These are phyloP conservation scores for Ophiosphaerella korrae DNA, from an alignment of 2,329 filamentous ascomycete species.

Conservation along the genomic window DNA sequence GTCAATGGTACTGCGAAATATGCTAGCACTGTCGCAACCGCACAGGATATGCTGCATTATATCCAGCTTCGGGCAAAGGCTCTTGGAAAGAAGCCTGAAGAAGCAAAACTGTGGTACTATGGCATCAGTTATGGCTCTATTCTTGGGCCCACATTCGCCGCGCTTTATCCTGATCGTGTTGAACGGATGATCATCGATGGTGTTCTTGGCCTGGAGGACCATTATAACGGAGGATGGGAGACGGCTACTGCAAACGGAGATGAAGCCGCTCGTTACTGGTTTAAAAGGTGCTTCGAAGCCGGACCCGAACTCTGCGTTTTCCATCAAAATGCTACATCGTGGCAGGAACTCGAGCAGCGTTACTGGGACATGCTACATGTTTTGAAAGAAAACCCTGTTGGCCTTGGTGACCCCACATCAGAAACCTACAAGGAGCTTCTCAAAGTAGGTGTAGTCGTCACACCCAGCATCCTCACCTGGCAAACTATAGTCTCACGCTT, in stretches of 20 bases:
- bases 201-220: slow-evolving; percentile 51
- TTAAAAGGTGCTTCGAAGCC: slow-evolving; percentile 59
- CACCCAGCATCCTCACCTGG: slow-evolving; percentile 16
- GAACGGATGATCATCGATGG: slow-evolving; percentile 51
- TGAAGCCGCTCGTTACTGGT: slow-evolving; percentile 59
- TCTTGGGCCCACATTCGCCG: slow-evolving; percentile 54
- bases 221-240: slow-evolving; percentile 47
- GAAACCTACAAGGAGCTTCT: neutral
- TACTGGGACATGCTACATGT: slow-evolving; percentile 12
- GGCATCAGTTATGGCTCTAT: slow-evolving; percentile 54
- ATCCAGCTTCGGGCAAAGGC: slow-evolving; percentile 24
- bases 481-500: slow-evolving; percentile 10
- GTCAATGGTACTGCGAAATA: slow-evolving; percentile 32
- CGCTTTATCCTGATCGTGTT: slow-evolving; percentile 52
- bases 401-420: slow-evolving; percentile 3
- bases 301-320: slow-evolving; percentile 37
- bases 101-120: slow-evolving; percentile 47
- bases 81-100: slow-evolving; percentile 19
- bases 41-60: slow-evolving; percentile 38
- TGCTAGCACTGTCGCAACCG: slow-evolving; percentile 35
- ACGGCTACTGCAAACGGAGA: slow-evolving; percentile 59
- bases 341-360: slow-evolving; percentile 16
- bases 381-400: slow-evolving; percentile 11
- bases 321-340: slow-evolving; percentile 18
- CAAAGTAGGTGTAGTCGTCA: neutral